Base-by-base conservation (phyloP, 805 yeast species). In the Candida ponderosae region DNA sequence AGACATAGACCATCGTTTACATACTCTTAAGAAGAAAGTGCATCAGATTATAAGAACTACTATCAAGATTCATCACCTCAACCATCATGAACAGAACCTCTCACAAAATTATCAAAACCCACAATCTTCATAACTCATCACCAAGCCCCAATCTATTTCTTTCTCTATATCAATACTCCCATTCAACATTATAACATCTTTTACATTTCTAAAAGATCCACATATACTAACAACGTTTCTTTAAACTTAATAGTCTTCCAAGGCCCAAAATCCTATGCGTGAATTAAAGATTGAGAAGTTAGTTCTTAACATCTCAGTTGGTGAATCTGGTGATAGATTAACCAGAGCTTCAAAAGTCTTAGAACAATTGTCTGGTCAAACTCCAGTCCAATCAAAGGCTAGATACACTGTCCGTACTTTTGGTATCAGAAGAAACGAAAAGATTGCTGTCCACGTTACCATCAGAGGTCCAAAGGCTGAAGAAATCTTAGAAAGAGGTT, bases 271-370 rank as follows among this genome's bases (percentile, higher is more conserved):
- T 78, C 79, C 85, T 74, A 90, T 93, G 97, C 93, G 96, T 76
- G 97, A 93, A 63, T 79, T 93, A 74, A 89, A 83, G 79, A 90
- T 93, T 78, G 97, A 93, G 78, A 93, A 93, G 78, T 83, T 93
- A 74, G 97, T 93, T 74, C 85, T 93, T 74, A 93, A 93, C 93
- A 93, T 93, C 76, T 89, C 95, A 74, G 98, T 93, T 72, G 98
- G 98, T 79, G 98, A 93, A 78, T 89, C 97, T 73, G 98, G 98
- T 81, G 98, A 93, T 75, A 85, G 97, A 83, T 87, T 93, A 72
- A 93, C 98, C 79, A 90, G 98, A 85, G 98, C 98, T 62, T 93
- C 98, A 68, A 93, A 93, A 81, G 98, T 93, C 64, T 81, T 93
- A 68, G 98, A 93, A 79, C 98, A 93, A 79, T 84, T 93, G 63